Base-by-base conservation (phyloP, 1,139 yeast genomes). In the Yamadazyma pseudoaaseri region DNA sequence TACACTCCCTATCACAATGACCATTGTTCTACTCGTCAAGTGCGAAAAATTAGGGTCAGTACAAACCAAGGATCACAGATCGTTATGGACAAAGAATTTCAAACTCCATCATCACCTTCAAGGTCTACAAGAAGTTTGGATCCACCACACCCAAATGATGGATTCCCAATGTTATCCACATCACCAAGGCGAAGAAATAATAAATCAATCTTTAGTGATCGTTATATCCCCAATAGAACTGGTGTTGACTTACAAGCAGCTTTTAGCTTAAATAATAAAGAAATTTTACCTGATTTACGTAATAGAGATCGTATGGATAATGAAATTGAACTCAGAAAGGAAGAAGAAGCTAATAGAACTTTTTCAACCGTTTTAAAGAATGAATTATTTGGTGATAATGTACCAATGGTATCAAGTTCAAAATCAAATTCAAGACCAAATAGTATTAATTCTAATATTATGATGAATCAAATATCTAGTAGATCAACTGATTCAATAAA, bases 181-280 rank as follows among this genome's bases (percentile, higher is more conserved):
- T 52, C 76, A 4, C 70, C 73, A 8, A 49, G 72, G 41, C 56
- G 75, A 43, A 52, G 73, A 38, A 58, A 59, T 36, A 66, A 67
- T 31, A 68, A 70, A 39, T 54, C 70, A 5, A 61, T 73, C 13
- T 85, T 82, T 56, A 80, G 86, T 39, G 97, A 90, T 56, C 62
- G 98, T 36, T 87, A 81, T 57, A 86, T 92, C 27, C 97, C 97
- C 6, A 79, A 77, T 41, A 62, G 97, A 38, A 80, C 84, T 2
- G 96, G 96, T 1, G 76, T 87, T 25, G 95, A 89, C 50, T 64
- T 90, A 11, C 95, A 87, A 50, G 90, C 97, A 0, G 96, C 96
- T 1, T 79, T 86, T 70, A 70, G 86, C 52, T 60, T 86, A 48
- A 68, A 78, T 31, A 63, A 69, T 49, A 72, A 73, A 45, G 72